phyloP scores from a whole-genome alignment of 1,139 yeast species.

The Zygoascus meyerae region DNA sequence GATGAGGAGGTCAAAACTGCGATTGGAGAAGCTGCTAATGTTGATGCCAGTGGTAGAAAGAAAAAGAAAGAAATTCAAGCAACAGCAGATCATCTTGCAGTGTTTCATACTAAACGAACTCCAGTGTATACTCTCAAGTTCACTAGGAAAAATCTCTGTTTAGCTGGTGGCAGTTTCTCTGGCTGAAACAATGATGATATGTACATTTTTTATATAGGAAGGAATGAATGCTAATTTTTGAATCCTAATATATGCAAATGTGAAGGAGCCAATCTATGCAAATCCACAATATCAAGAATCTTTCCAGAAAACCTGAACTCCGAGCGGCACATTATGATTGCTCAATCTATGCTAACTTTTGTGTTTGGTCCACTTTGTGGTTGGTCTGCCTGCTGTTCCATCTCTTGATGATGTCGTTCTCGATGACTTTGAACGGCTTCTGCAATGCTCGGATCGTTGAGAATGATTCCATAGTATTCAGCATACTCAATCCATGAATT shows the following conservation, averaged over 20 bases:
- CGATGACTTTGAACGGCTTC: neutral
- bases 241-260: too few species aligned
- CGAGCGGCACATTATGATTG: too few species aligned
- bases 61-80: constrained; percentile 68
- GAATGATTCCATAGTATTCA: constrained; percentile 15
- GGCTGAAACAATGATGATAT: constrained; percentile 40
- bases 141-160: constrained; percentile 81
- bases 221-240: too few species aligned
- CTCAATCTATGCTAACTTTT: too few species aligned
- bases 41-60: constrained; percentile 38
- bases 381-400: too few species aligned
- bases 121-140: constrained; percentile 92
- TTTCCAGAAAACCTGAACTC: too few species aligned
- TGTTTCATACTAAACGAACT: constrained; percentile 87
- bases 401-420: too few species aligned
- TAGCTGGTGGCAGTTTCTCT: constrained; percentile 85
- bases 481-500: constrained; percentile 18
- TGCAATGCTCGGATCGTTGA: neutral
- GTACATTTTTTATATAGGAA: too few species aligned
- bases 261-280: too few species aligned
- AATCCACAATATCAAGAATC: too few species aligned
- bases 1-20: constrained; percentile 18
- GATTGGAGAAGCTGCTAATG: constrained; percentile 15
- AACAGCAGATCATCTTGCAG: constrained; percentile 86
- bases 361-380: too few species aligned